A percentile compares a stretch with the other conserved stretches of the same genome.
Conservation (phyloP, 1,139 yeast genomes). For the Spencermartinsiella ligniputridi region DNA sequence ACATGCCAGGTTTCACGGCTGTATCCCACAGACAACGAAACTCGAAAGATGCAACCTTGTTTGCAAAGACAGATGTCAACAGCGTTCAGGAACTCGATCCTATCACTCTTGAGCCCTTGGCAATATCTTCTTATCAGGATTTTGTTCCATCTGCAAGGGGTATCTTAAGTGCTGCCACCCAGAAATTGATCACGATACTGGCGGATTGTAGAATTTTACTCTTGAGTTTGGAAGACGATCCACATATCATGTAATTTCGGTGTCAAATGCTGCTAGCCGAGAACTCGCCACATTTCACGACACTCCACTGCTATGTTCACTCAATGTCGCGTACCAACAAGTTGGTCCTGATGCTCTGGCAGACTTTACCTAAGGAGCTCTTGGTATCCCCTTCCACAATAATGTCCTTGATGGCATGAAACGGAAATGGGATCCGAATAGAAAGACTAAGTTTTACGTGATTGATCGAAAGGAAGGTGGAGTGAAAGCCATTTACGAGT, state of each 20-base stretch:
- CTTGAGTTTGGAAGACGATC: background rate
- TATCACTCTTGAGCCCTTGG: background rate
- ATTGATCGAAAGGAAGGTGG: constrained; percentile 1
- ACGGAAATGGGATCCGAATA: background rate
- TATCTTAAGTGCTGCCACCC: background rate
- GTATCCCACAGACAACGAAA: background rate
- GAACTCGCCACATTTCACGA: background rate
- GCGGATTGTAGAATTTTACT: background rate
- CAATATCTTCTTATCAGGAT: background rate
- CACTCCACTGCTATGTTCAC: background rate
- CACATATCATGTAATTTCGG: background rate
- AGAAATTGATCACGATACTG: background rate
- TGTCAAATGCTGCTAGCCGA: background rate
- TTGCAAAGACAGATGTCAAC: background rate
- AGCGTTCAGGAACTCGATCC: background rate
- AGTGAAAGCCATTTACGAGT: background rate
- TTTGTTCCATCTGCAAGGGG: background rate
- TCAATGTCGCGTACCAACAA: background rate
- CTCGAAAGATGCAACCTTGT: background rate
- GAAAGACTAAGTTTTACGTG: constrained; percentile 1
- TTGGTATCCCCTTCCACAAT: background rate
- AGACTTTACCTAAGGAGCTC: background rate
- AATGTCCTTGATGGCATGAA: background rate
- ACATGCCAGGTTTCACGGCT: background rate
- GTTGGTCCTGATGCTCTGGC: background rate